Percentiles rank a stretch among this genome's conserved stretches.
Evolutionary conservation across 192 early-diverging fungal species (phyloP).

Genomic region (Phycomyces nitens): DNA sequence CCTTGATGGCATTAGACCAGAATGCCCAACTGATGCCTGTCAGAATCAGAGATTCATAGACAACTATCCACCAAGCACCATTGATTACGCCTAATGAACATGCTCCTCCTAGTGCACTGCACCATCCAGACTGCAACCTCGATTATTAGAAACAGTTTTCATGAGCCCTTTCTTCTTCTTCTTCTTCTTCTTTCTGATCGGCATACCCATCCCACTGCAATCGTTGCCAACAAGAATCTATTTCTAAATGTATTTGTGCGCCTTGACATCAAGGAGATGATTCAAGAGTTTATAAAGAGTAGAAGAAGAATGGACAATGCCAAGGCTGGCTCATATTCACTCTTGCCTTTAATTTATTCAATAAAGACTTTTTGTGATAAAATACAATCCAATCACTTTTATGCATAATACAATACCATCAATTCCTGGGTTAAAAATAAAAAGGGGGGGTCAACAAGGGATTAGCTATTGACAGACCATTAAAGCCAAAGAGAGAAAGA

Average conservation of each 20-base stretch:
- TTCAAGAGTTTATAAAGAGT: neutral
- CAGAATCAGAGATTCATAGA: slow-evolving; percentile 16
- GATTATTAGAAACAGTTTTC: neutral
- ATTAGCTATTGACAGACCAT: too few relatives aligned
- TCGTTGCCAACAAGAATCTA: neutral
- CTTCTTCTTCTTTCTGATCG: too few relatives aligned
- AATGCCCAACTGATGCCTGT: slow-evolving; percentile 1
- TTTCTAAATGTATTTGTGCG: neutral
- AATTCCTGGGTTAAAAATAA: too few relatives aligned
- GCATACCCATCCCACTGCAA: neutral
- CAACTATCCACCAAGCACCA: slow-evolving; percentile 26
- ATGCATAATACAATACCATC: too few relatives aligned
- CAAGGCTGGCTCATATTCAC: too few relatives aligned
- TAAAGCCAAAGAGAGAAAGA: too few relatives aligned
- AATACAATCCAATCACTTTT: too few relatives aligned
- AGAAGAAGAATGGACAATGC: too few relatives aligned
- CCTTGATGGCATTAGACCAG: neutral
- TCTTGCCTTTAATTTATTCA: too few relatives aligned
- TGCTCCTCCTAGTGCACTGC: slow-evolving; percentile 14
- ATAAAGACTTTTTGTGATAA: too few relatives aligned
- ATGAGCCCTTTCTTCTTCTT: too few relatives aligned
- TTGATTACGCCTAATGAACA: slow-evolving; percentile 15
- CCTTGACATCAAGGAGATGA: neutral
- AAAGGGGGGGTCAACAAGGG: too few relatives aligned
- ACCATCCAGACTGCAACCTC: slow-evolving; percentile 1